phyloP scores from a whole-genome alignment of 148 eudicot species.

The Dysphania ambrosioides region DNA sequence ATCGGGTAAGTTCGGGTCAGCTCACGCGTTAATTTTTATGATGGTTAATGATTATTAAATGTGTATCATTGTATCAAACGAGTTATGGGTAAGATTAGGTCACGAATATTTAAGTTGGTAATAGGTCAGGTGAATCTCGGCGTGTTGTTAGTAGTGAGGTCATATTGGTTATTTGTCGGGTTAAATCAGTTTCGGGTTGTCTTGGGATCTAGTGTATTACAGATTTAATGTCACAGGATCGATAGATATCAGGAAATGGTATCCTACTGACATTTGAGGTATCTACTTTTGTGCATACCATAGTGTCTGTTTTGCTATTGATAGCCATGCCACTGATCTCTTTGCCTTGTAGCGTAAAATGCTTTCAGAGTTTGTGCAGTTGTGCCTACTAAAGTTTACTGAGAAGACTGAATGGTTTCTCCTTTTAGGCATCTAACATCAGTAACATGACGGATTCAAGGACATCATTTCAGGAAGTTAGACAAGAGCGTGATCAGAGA shows the following conservation, averaged over 20 bases:
- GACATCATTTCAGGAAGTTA: slow-evolving; percentile 37
- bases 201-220: too few species aligned
- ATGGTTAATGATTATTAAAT: too few species aligned
- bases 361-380: background rate
- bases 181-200: too few species aligned
- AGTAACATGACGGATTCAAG: slow-evolving; percentile 36
- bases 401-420: slow-evolving; percentile 1
- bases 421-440: slow-evolving; percentile 39
- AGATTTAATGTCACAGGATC: background rate
- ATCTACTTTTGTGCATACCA: background rate
- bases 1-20: too few species aligned
- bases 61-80: too few species aligned
- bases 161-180: too few species aligned
- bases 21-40: too few species aligned
- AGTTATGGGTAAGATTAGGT: too few species aligned
- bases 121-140: too few species aligned
- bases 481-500: slow-evolving; percentile 43
- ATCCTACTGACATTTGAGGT: background rate
- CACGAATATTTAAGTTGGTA: too few species aligned
- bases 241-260: background rate
- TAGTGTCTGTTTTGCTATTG: background rate
- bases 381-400: slow-evolving; percentile 8
- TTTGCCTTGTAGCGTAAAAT: background rate
- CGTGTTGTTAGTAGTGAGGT: too few species aligned
- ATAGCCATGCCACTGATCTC: slow-evolving; percentile 10